Conservation (phyloP, 495 filamentous ascomycete species). For the Penicilliopsis zonata region DNA sequence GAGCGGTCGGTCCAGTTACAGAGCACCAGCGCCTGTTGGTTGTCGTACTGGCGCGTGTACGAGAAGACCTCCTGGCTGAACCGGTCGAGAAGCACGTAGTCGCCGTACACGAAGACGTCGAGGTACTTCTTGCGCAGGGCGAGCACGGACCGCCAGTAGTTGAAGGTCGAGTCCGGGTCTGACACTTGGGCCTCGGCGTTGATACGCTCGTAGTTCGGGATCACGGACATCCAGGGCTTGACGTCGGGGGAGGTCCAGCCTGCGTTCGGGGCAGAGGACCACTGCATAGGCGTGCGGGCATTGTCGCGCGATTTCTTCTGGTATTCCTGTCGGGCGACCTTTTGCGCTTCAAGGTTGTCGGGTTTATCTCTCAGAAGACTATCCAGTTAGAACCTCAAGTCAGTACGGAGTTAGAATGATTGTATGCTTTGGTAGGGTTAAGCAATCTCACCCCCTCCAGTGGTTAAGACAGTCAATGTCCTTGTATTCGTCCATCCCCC, state of each 20-base stretch:
- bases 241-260: slow-evolving; percentile 39
- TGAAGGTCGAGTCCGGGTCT: slow-evolving; percentile 32
- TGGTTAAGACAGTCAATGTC: slow-evolving; percentile 61
- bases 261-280: slow-evolving; percentile 33
- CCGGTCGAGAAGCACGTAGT: slow-evolving; percentile 37
- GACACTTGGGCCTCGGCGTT: slow-evolving; percentile 40
- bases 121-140: slow-evolving; percentile 40
- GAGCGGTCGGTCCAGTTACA: slow-evolving; percentile 36
- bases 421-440: no score
- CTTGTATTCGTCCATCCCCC: slow-evolving; percentile 57
- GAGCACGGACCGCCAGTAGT: slow-evolving; percentile 41
- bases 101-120: slow-evolving; percentile 50
- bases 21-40: slow-evolving; percentile 34
- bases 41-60: slow-evolving; percentile 29
- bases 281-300: slow-evolving; percentile 43
- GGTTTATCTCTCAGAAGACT: slow-evolving; percentile 25
- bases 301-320: slow-evolving; percentile 45
- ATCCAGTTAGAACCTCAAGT: no score
- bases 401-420: no score
- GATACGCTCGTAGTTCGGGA: slow-evolving; percentile 35
- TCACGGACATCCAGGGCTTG: slow-evolving; percentile 52
- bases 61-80: slow-evolving; percentile 35
- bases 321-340: slow-evolving; percentile 25
- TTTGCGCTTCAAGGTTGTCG: slow-evolving; percentile 19
- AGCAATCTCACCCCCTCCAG: slow-evolving; percentile 33